Conservation (phyloP, 108 stramenopile genomes). For the Schizochytrium sp. region DNA sequence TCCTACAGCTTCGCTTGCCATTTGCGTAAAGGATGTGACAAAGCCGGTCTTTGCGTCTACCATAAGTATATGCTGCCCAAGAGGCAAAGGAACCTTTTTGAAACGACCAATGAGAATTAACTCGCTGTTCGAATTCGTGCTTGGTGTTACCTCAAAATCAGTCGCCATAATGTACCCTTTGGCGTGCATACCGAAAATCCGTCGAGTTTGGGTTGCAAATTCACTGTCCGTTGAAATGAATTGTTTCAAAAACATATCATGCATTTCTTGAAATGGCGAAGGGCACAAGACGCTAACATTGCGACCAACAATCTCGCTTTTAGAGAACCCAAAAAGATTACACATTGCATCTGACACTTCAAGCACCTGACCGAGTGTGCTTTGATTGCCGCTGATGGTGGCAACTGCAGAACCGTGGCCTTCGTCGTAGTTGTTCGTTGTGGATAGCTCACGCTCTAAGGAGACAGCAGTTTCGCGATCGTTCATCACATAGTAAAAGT, state of each 20-base stretch:
- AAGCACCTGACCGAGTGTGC: conserved; percentile 34
- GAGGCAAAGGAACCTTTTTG: not conserved
- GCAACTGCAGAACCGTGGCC: conserved; percentile 29
- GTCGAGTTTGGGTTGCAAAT: conserved; percentile 45
- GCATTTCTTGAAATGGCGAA: conserved; percentile 9
- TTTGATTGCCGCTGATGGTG: conserved; percentile 42
- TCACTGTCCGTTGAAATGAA: conserved; percentile 34
- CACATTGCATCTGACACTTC: conserved; percentile 49
- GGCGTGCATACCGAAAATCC: conserved; percentile 58
- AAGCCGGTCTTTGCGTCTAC: conserved; percentile 53
- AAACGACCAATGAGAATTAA: conserved; percentile 44
- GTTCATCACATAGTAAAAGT: conserved; percentile 52
- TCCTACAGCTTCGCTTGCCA: conserved; percentile 4
- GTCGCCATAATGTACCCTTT: conserved; percentile 55
- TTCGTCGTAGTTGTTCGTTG: conserved; percentile 15
- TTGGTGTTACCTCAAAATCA: conserved; percentile 33
- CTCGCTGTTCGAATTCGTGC: conserved; percentile 43
- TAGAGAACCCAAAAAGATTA: conserved; percentile 32
- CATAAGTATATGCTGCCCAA: conserved; percentile 6
- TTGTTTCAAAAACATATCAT: conserved; percentile 35
- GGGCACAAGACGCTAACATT: conserved; percentile 33
- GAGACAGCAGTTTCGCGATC: not conserved
- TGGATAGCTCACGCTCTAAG: not conserved
- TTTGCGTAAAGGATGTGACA: conserved; percentile 34
- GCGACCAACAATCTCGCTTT: conserved; percentile 15